Conservation (phyloP, 345 rosid species). For the Pistacia atlantica region DNA sequence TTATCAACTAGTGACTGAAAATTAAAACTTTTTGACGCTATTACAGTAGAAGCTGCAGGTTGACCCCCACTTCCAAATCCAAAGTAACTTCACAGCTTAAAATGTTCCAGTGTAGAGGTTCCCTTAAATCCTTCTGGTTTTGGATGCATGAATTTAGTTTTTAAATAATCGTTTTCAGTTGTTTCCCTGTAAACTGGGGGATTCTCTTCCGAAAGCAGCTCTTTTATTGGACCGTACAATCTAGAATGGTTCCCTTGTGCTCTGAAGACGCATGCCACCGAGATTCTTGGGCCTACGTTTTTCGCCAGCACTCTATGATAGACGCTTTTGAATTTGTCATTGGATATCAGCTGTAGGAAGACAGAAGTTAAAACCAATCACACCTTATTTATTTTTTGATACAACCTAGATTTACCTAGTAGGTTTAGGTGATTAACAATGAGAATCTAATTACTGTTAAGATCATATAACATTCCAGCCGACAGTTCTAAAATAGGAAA, state of each 20-base stretch:
- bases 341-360: conserved; percentile 25
- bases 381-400: background rate
- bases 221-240: conserved; percentile 35
- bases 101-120: no score
- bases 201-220: conserved; percentile 32
- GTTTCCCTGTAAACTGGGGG: conserved; percentile 33
- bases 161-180: conserved; percentile 22
- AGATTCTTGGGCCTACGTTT: conserved; percentile 27
- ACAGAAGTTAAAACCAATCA: conserved; percentile 6
- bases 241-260: conserved; percentile 23
- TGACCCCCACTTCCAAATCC: no score
- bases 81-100: no score
- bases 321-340: conserved; percentile 35
- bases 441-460: no score
- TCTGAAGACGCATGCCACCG: conserved; percentile 31
- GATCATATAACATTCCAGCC: background rate
- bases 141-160: background rate
- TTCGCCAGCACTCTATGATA: conserved; percentile 32
- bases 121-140: background rate
- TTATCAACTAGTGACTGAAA: no score
- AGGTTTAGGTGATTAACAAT: background rate
- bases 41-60: no score
- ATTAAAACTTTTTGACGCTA: no score
- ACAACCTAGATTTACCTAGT: no score
- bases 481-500: background rate